Evolutionary conservation across 768 basidiomycete species (phyloP).

Genomic region (Boletus pseudo-olivaceus): DNA sequence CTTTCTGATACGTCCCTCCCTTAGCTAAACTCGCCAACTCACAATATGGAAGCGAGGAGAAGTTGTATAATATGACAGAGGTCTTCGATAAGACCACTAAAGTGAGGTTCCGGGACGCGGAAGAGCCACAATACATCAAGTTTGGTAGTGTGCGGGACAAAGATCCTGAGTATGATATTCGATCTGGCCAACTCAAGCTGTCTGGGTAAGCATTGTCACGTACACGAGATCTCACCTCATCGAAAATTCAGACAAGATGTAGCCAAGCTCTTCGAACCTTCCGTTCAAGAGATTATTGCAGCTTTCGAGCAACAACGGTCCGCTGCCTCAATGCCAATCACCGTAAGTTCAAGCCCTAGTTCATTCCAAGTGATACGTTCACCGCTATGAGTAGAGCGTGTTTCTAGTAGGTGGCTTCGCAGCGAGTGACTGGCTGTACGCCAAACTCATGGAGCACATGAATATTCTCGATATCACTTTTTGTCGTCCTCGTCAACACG

Average conservation of each 20-base stretch:
- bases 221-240: slow-evolving; percentile 34
- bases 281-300: slow-evolving; percentile 10
- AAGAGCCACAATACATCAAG: slow-evolving; percentile 36
- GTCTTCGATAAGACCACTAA: slow-evolving; percentile 36
- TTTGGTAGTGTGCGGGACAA: slow-evolving; percentile 36
- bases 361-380: background rate
- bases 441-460: slow-evolving; percentile 12
- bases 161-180: slow-evolving; percentile 34
- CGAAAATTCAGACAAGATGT: slow-evolving; percentile 9
- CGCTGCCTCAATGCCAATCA: slow-evolving; percentile 6
- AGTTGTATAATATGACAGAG: slow-evolving; percentile 30
- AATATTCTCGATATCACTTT: slow-evolving; percentile 2
- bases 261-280: slow-evolving; percentile 12
- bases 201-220: slow-evolving; percentile 32
- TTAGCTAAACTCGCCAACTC: slow-evolving; percentile 31
- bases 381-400: slow-evolving; percentile 1
- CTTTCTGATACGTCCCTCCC: background rate
- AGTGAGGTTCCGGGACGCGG: slow-evolving; percentile 35
- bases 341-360: background rate
- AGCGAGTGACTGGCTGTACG: slow-evolving; percentile 12
- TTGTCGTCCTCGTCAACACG: slow-evolving; percentile 12
- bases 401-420: slow-evolving; percentile 15
- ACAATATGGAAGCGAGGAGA: slow-evolving; percentile 26
- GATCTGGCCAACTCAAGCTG: slow-evolving; percentile 35
- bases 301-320: slow-evolving; percentile 14